A percentile compares a stretch with the other conserved stretches of the same genome.
phyloP scores from a whole-genome alignment of 352 stramenopile genomes.

The Globisporangium uncinulatum region DNA sequence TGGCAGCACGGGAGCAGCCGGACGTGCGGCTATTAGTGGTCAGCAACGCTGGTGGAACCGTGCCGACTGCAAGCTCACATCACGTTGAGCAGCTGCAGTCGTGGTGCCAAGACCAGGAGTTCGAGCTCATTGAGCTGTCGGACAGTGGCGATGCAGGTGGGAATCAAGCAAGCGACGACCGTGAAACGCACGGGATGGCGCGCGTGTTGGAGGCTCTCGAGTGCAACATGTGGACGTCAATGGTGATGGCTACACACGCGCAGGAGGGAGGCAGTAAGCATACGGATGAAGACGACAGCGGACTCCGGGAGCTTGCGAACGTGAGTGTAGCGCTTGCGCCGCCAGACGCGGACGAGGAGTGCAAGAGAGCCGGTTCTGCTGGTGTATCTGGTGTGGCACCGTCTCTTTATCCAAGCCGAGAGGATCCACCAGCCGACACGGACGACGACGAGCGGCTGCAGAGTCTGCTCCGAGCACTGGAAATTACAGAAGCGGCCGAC shows the following conservation, averaged over 20 bases:
- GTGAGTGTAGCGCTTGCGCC: constrained; percentile 12
- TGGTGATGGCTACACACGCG: constrained; percentile 32
- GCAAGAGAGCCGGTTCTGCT: constrained; percentile 3
- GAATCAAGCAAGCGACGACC: neutral
- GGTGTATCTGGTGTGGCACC: neutral
- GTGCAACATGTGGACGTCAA: constrained; percentile 76
- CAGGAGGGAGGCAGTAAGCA: neutral
- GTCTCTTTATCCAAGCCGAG: no score
- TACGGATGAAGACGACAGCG: neutral
- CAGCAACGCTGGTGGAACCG: constrained; percentile 16
- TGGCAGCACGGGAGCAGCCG: constrained; percentile 40
- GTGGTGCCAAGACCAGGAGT: constrained; percentile 57
- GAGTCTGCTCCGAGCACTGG: constrained; percentile 36
- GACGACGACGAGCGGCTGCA: constrained; percentile 36
- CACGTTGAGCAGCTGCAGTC: constrained; percentile 28
- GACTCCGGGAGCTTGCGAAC: constrained; percentile 10
- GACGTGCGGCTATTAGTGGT: constrained; percentile 57
- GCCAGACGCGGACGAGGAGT: neutral
- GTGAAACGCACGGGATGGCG: constrained; percentile 50
- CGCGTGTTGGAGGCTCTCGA: constrained; percentile 72
- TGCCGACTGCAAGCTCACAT: constrained; percentile 8
- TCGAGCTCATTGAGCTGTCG: constrained; percentile 51
- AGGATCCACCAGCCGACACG: constrained; percentile 1
- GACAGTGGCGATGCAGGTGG: constrained; percentile 5
- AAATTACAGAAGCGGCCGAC: constrained; percentile 23